Base-by-base conservation (phyloP, 331 rosid species). In the Saraca asoca region DNA sequence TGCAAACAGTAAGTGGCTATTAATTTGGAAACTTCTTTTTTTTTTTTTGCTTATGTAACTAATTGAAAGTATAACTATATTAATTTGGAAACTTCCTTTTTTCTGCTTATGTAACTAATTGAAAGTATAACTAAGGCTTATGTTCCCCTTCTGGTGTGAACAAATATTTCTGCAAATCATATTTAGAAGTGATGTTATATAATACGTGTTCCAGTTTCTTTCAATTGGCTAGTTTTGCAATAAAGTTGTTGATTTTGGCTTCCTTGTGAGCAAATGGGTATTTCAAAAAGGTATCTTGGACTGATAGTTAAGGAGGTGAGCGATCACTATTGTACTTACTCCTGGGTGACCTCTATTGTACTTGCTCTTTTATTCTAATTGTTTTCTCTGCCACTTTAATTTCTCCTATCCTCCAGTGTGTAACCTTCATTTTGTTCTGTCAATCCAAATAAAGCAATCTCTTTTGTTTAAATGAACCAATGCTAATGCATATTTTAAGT, bases 1-100 rank as follows among this genome's bases (percentile, higher is more conserved):
- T 90, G 81, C 87, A 81, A 74, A 80, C 95, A 12, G 99, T 94
- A 74, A 85, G 96, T 72, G 48, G 38, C 43, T 79, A 58, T 56
- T 46, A 24, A 34, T 35, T 61, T 12, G 33, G 12, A 58, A 38
- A 9, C 10, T 54, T 2, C 41, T 37, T 37, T 37, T 37, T 65
- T 31, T 13, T 48, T 19, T 17, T 50, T 45, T 49, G 43, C 67
- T 44, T 34, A 31, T 34, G 31, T 31, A 46, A 63, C 55, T 39
- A 18, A 50, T n/a, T n/a, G n/a, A n/a, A n/a, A n/a, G n/a, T n/a
- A n/a, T n/a, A n/a, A n/a, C n/a, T n/a, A n/a, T 79, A 58, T 56
- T 46, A 24, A 34, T 35, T 61, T 12, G 33, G 13, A 53, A 38
- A 10, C 8, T 54, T 6, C 43, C 11, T 39, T 39, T 39, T 62